These are phyloP conservation scores for Entomortierella parvispora DNA, from an alignment of 192 early-diverging fungal species.

Conservation along the genomic window DNA sequence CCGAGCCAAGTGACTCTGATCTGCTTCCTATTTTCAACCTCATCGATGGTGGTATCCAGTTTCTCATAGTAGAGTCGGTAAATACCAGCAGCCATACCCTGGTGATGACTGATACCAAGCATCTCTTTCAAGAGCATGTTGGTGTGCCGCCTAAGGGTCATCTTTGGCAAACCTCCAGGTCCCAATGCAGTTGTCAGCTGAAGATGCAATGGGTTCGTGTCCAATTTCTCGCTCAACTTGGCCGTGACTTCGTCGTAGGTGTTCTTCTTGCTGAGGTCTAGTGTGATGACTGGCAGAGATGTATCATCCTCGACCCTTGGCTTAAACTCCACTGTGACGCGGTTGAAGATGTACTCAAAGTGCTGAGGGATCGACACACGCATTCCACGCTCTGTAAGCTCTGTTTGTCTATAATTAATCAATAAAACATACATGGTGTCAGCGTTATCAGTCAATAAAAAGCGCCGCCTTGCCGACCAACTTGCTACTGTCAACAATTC, in stretches of 20 bases:
- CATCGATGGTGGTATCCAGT: slow-evolving; percentile 79
- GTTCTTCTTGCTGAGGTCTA: slow-evolving; percentile 74
- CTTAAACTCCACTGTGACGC: slow-evolving; percentile 80
- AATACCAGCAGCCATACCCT: slow-evolving; percentile 18
- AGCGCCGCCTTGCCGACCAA: not conserved
- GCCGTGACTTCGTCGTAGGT: slow-evolving; percentile 73
- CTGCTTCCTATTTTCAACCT: slow-evolving; percentile 83
- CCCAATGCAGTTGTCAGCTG: slow-evolving; percentile 66
- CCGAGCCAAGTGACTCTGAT: slow-evolving; percentile 78
- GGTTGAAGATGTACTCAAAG: slow-evolving; percentile 81
- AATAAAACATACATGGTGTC: not conserved
- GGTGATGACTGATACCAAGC: slow-evolving; percentile 20
- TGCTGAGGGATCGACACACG: slow-evolving; percentile 68
- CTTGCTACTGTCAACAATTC: not conserved
- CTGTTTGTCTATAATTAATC: slow-evolving; percentile 19
- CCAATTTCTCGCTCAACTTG: slow-evolving; percentile 68
- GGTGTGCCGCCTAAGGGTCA: slow-evolving; percentile 32
- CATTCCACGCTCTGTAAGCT: slow-evolving; percentile 53
- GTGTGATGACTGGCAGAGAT: slow-evolving; percentile 46
- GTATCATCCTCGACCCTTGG: slow-evolving; percentile 56
- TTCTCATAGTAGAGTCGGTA: slow-evolving; percentile 84
- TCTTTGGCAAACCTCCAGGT: slow-evolving; percentile 38
- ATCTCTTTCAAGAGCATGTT: slow-evolving; percentile 53
- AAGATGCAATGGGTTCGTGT: slow-evolving; percentile 75
- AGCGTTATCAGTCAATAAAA: too few relatives aligned